Percentiles rank a stretch among this genome's conserved stretches.
Evolutionary conservation across 2,329 filamentous ascomycete species (phyloP).

Genomic region (Incumbomyces delicatus): DNA sequence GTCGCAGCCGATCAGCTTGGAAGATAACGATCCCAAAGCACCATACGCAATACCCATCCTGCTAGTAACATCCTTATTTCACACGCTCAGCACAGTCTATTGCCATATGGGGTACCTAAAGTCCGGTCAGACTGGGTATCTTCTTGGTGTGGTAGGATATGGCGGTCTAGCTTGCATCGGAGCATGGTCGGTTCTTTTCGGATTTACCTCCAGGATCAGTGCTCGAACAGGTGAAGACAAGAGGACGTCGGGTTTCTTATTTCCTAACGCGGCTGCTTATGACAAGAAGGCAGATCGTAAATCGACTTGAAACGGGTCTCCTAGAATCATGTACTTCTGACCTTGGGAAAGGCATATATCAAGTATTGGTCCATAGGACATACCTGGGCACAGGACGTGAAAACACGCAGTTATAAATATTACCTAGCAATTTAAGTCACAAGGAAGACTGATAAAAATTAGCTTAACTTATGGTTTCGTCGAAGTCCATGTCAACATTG

Average conservation of each 20-base stretch:
- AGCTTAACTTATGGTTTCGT: too few species aligned
- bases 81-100: constrained; percentile 53
- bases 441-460: too few species aligned
- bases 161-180: constrained; percentile 51
- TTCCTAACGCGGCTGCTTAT: constrained; percentile 49
- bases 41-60: constrained; percentile 59
- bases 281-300: constrained; percentile 40
- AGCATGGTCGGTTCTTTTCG: constrained; percentile 55
- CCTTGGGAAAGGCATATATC: too few species aligned
- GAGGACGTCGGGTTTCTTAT: constrained; percentile 56
- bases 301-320: constrained; percentile 17
- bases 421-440: too few species aligned
- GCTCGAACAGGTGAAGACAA: constrained; percentile 58
- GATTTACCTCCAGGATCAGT: constrained; percentile 48
- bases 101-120: constrained; percentile 57
- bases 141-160: constrained; percentile 50
- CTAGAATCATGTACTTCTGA: too few species aligned
- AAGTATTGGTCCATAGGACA: too few species aligned
- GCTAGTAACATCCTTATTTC: constrained; percentile 57
- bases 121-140: constrained; percentile 47
- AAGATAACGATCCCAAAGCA: constrained; percentile 40
- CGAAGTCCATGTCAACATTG: too few species aligned
- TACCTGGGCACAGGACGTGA: too few species aligned
- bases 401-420: too few species aligned
- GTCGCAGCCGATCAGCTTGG: constrained; percentile 30